Evolutionary conservation across 1,139 yeast genomes (phyloP), one percentile per base, ranked within the genome.

Genomic region (Wickerhamomyces sp.): DNA sequence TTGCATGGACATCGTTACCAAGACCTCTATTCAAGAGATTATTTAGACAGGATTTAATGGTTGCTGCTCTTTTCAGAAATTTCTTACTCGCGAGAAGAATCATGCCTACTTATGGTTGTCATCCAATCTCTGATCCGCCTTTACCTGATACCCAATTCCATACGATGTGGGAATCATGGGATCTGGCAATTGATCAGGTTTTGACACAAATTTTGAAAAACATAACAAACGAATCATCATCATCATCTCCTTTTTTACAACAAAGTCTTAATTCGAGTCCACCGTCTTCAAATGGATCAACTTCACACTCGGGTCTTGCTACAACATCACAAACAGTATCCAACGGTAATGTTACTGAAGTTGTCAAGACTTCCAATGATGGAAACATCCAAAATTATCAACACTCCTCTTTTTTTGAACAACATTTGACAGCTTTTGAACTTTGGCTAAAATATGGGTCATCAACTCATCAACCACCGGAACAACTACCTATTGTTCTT

Each of bases 141-240:
- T 66, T 91, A 27, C 98, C 98, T 0, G 89, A 87, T 39, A 76
- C 80, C 3, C 76, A 86, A 35, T 73, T 75, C 44, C 97, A 93
- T 55, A 78, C 95, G 11, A 83, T 91, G 87, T 91, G 99, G 99
- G 94, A 88, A 44, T 82, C 96, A 0, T 91, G 98, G 98, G 98
- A 93, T 55, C 66, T 91, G 51, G 97, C 98, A 0, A 83, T 91
- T 32, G 97, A 91, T 58, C 96, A 91, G 54, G 94, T 94, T 2
- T 66, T 93, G 36, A 76, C 87, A 5, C 87, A 82, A 50, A 58
- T 82, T 31, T 68, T 81, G 34, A 58, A 59, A 28, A 59, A 59
- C 42, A 44, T 55, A 42, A 56, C 54, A 44, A 56, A 48, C 37
- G 48, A 56, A 22, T 58, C 57, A 2, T 41, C 55, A 4, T 6